These are phyloP conservation scores for Jaenimonas drosophilae DNA, from an alignment of 208 protist genomes.

Conservation along the genomic window DNA sequence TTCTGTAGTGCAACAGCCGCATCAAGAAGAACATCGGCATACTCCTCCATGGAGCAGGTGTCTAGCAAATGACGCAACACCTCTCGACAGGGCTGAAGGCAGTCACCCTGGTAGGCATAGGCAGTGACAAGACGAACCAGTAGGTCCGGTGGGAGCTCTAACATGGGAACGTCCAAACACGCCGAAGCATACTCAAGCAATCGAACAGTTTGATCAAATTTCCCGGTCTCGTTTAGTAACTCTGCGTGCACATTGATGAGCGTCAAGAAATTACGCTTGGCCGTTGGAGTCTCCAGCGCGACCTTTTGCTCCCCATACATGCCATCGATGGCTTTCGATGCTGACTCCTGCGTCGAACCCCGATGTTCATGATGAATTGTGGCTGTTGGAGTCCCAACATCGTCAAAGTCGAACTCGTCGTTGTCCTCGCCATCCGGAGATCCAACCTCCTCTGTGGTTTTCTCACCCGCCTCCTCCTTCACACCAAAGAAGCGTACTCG, in stretches of 20 bases:
- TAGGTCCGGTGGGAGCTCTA: slow-evolving; percentile 78
- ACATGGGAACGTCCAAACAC: slow-evolving; percentile 46
- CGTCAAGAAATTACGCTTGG: slow-evolving; percentile 72
- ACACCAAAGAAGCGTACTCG: slow-evolving; percentile 60
- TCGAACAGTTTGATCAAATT: slow-evolving; percentile 61
- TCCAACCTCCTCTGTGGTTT: slow-evolving; percentile 3
- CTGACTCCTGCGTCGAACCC: background rate
- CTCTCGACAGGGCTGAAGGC: slow-evolving; percentile 44
- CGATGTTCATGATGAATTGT: background rate
- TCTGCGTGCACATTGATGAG: slow-evolving; percentile 84
- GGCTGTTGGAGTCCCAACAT: background rate
- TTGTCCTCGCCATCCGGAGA: too few species aligned
- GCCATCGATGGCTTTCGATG: slow-evolving; percentile 4
- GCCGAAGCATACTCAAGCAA: slow-evolving; percentile 57
- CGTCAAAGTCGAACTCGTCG: slow-evolving; percentile 20
- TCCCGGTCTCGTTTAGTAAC: slow-evolving; percentile 76
- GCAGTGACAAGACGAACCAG: slow-evolving; percentile 72
- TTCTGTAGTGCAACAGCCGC: slow-evolving; percentile 62
- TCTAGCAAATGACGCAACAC: slow-evolving; percentile 73
- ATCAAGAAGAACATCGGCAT: slow-evolving; percentile 77
- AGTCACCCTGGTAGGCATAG: slow-evolving; percentile 61
- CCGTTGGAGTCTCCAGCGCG: slow-evolving; percentile 21
- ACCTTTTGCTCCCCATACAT: slow-evolving; percentile 44
- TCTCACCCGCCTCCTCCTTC: slow-evolving; percentile 12
- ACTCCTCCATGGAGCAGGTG: slow-evolving; percentile 72